Conservation (phyloP, 2,329 filamentous ascomycete genomes). For the Penicillium sp. region DNA sequence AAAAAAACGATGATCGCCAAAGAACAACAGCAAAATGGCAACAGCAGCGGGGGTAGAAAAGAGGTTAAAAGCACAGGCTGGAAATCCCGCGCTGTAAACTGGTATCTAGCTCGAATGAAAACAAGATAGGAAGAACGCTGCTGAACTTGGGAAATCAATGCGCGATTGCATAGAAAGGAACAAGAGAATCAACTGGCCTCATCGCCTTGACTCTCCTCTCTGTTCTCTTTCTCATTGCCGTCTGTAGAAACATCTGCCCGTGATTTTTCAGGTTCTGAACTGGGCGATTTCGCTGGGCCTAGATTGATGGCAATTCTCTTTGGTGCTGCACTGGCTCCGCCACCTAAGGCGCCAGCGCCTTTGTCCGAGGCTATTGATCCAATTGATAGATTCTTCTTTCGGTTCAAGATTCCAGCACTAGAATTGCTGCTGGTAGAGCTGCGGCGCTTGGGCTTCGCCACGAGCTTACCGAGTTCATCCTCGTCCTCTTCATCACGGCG, state of each 20-base stretch:
- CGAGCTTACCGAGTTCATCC: slow-evolving; percentile 84
- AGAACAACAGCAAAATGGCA: slow-evolving; percentile 13
- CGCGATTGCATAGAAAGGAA: slow-evolving; percentile 8
- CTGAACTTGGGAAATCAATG: slow-evolving; percentile 14
- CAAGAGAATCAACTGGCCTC: slow-evolving; percentile 22
- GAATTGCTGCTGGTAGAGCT: slow-evolving; percentile 46
- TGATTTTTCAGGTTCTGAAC: slow-evolving; percentile 19
- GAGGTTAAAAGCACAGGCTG: slow-evolving; percentile 7
- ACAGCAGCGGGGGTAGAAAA: slow-evolving; percentile 13
- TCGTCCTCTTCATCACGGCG: slow-evolving; percentile 87
- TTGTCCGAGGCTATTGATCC: slow-evolving; percentile 34
- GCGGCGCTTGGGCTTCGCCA: slow-evolving; percentile 54
- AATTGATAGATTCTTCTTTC: slow-evolving; percentile 39
- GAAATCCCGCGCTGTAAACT: slow-evolving; percentile 16
- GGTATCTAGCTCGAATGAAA: slow-evolving; percentile 26
- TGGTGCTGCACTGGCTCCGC: slow-evolving; percentile 26
- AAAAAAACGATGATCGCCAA: slow-evolving; percentile 17
- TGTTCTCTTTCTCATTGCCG: slow-evolving; percentile 37
- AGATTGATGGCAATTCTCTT: slow-evolving; percentile 49
- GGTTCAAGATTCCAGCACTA: slow-evolving; percentile 36
- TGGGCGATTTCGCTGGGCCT: slow-evolving; percentile 30
- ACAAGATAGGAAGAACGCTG: slow-evolving; percentile 13
- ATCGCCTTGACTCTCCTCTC: slow-evolving; percentile 28
- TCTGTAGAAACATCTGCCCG: slow-evolving; percentile 23
- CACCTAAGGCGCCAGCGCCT: slow-evolving; percentile 21